Conservation (phyloP, 2,329 filamentous ascomycete genomes). For the Diaporthe caulivora region DNA sequence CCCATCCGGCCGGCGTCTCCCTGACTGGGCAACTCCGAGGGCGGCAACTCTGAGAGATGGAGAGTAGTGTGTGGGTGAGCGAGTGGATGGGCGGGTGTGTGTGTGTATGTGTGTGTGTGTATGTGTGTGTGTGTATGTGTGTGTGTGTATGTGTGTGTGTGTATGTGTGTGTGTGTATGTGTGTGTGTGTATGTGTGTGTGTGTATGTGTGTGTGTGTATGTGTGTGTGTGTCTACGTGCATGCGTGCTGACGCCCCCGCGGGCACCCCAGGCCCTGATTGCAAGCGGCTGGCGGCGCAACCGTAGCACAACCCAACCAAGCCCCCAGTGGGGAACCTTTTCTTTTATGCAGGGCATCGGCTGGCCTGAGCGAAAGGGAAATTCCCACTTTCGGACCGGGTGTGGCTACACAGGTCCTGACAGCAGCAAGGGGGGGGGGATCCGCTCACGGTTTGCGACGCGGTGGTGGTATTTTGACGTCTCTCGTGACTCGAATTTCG, state of each 20-base stretch:
- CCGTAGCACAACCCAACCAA: constrained; percentile 22
- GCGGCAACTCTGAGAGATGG: not conserved
- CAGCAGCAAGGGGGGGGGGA: not conserved
- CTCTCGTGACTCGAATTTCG: constrained; percentile 22
- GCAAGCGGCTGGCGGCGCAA: constrained; percentile 9
- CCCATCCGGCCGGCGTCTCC: not conserved
- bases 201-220: too few relatives aligned
- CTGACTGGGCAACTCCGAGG: not conserved
- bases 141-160: too few relatives aligned
- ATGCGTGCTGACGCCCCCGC: constrained; percentile 17
- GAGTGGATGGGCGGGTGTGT: too few relatives aligned
- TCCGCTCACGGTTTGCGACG: not conserved
- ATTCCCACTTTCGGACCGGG: constrained; percentile 5
- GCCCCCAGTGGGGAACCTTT: not conserved
- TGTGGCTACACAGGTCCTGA: constrained; percentile 3
- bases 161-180: too few relatives aligned
- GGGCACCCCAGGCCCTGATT: not conserved
- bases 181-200: not conserved
- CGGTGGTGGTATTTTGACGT: constrained; percentile 8
- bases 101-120: too few relatives aligned
- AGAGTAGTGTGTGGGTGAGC: not conserved
- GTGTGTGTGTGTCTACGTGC: not conserved
- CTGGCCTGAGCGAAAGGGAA: not conserved
- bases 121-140: too few relatives aligned
- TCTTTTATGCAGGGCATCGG: constrained; percentile 15